Conservation (phyloP, 139 green algal genomes). For the Prasinococcaceae sp. region DNA sequence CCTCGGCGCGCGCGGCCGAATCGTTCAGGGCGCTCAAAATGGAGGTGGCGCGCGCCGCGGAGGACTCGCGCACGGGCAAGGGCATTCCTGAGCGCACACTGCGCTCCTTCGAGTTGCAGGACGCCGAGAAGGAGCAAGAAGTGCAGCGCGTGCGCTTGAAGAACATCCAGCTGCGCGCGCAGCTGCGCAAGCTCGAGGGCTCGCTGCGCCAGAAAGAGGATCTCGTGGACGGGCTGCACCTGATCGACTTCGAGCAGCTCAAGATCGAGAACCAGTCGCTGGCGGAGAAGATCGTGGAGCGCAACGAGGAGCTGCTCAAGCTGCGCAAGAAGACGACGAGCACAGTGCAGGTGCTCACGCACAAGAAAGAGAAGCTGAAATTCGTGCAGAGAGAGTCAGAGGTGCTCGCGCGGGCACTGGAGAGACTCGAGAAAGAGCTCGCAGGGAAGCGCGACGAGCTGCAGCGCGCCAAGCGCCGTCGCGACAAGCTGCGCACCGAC, state of each 20-base stretch:
- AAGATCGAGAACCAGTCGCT: slow-evolving; percentile 74
- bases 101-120: not conserved
- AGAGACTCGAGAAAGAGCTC: slow-evolving; percentile 3
- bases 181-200: slow-evolving; percentile 13
- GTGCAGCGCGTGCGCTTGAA: slow-evolving; percentile 13
- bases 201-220: slow-evolving; percentile 14
- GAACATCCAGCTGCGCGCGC: slow-evolving; percentile 13
- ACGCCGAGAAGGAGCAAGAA: slow-evolving; percentile 14
- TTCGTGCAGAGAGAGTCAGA: slow-evolving; percentile 56
- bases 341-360: slow-evolving; percentile 57
- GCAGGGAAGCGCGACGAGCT: slow-evolving; percentile 3
- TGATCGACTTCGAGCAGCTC: slow-evolving; percentile 90
- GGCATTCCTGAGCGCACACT: slow-evolving; percentile 4
- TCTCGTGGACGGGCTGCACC: slow-evolving; percentile 64
- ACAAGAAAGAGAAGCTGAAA: slow-evolving; percentile 73
- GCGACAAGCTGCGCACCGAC: not conserved
- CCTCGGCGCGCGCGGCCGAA: no score
- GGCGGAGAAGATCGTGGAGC: slow-evolving; percentile 51
- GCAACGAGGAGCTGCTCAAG: slow-evolving; percentile 72
- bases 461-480: slow-evolving; percentile 1
- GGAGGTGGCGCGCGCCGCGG: slow-evolving; percentile 10
- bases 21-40: not conserved
- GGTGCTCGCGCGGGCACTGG: not conserved
- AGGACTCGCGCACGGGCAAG: slow-evolving; percentile 20
- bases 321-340: slow-evolving; percentile 63